Base-by-base conservation (phyloP, 768 basidiomycete genomes). In the Pleurotus tuber-regium region DNA sequence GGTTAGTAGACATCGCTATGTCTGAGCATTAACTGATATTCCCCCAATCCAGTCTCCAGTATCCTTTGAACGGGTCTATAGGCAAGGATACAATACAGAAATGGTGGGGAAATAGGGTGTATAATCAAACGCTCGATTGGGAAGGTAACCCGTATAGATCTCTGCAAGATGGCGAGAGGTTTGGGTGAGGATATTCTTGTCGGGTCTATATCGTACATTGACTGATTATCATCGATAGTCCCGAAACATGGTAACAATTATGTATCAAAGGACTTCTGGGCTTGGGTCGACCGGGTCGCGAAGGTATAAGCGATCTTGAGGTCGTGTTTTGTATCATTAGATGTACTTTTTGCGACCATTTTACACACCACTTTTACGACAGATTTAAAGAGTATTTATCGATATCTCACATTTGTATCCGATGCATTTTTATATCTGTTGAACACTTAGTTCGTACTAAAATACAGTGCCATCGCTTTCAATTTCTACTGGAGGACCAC, bases 401-500 rank as follows among this genome's bases (percentile, higher is more conserved):
- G 18, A 16, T 48, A 48, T 48, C 35, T 48, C 24, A 30, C 28
- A 28, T 18, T 3, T 30, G 46, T 48, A 36, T 30, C 23, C 28
- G 4, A n/a, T 48, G 28, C 35, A 38, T 14, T n/a, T n/a, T 42
- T 42, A 42, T 42, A 42, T 25, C 46, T 48, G 21, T 14, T 31
- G 46, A 31, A 26, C 35, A 38, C 12, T n/a, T 38, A 38, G 35
- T n/a, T n/a, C n/a, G 5, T 42, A 10, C 26, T 42, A 42, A 42
- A 48, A 48, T 6, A 57, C 56, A 4, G 56, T 57, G 6, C 56
- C 56, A 28, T 57, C 56, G 35, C 56, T 57, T 31, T 54, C 53
- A 46, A 57, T 54, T 92, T 0, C 58, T 66, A 60, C 96, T 0
- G 89, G 78, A 9, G 84, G 72, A 4, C 95, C 95, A 53, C 88